These are phyloP conservation scores for Corymbia calophylla DNA, from an alignment of 441 rosid species.

Conservation along the genomic window DNA sequence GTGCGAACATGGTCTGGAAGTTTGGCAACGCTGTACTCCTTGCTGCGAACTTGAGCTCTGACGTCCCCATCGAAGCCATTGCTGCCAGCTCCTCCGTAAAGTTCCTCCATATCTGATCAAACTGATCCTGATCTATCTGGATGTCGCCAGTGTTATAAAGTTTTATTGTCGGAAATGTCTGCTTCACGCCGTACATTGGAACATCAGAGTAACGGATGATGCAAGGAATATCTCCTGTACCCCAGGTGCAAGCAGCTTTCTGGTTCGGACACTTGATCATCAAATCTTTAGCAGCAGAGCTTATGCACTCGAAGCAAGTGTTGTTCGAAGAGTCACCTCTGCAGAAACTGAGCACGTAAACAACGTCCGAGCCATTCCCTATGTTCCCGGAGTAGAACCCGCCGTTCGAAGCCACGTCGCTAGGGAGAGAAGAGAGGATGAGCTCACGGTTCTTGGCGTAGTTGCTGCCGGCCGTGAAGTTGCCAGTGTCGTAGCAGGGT, in stretches of 20 bases:
- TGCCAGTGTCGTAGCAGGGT: background rate
- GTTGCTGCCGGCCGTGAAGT: background rate
- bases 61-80: background rate
- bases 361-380: background rate
- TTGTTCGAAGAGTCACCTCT: background rate
- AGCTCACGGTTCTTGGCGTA: background rate
- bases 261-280: background rate
- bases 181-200: background rate
- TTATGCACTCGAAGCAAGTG: fast-evolving
- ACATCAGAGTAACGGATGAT: background rate
- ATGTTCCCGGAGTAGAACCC: background rate
- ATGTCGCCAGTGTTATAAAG: background rate
- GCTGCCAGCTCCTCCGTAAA: background rate
- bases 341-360: background rate
- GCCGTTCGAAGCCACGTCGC: background rate
- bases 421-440: background rate
- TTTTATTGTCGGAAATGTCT: fast-evolving
- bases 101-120: background rate
- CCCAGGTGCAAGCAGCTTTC: background rate
- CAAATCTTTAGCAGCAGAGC: background rate
- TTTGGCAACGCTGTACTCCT: background rate
- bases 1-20: background rate
- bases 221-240: background rate
- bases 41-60: background rate
- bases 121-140: background rate